Evolutionary conservation across 495 filamentous ascomycete species (phyloP).

Genomic region (Mytilinidion resinicola): DNA sequence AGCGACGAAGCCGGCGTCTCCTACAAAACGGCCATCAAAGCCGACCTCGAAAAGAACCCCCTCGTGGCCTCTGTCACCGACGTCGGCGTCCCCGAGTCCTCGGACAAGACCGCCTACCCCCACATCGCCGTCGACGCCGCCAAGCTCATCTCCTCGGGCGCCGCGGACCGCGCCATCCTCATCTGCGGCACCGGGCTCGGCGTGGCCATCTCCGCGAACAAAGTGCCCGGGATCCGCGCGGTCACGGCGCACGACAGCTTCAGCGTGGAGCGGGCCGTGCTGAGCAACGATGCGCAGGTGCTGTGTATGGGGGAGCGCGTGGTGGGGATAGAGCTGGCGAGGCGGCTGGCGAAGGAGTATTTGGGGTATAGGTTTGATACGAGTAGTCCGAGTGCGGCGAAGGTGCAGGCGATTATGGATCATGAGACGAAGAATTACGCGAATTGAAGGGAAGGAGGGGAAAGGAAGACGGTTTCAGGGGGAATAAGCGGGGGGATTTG

Average conservation of each 20-base stretch:
- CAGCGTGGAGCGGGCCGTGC: slow-evolving; percentile 70
- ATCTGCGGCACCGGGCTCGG: slow-evolving; percentile 86
- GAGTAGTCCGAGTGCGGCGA: slow-evolving; percentile 61
- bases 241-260: slow-evolving; percentile 85
- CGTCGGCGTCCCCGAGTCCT: slow-evolving; percentile 55
- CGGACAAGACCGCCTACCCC: slow-evolving; percentile 79
- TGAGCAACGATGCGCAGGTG: slow-evolving; percentile 84
- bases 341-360: slow-evolving; percentile 74
- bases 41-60: slow-evolving; percentile 58
- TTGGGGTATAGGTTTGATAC: slow-evolving; percentile 75
- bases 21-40: slow-evolving; percentile 76
- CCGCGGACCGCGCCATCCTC: slow-evolving; percentile 71
- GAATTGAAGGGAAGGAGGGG: too few species aligned
- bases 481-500: too few species aligned
- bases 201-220: slow-evolving; percentile 81
- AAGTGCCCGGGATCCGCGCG: slow-evolving; percentile 75
- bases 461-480: too few species aligned
- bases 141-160: slow-evolving; percentile 59
- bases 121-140: slow-evolving; percentile 69
- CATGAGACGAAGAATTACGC: slow-evolving; percentile 54
- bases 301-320: slow-evolving; percentile 85
- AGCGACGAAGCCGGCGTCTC: slow-evolving; percentile 67
- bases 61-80: slow-evolving; percentile 64
- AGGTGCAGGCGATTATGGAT: slow-evolving; percentile 68
- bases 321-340: slow-evolving; percentile 71